These are phyloP conservation scores for Petunia axillaris DNA, from an alignment of 257 asterid genomes.

Conservation along the genomic window DNA sequence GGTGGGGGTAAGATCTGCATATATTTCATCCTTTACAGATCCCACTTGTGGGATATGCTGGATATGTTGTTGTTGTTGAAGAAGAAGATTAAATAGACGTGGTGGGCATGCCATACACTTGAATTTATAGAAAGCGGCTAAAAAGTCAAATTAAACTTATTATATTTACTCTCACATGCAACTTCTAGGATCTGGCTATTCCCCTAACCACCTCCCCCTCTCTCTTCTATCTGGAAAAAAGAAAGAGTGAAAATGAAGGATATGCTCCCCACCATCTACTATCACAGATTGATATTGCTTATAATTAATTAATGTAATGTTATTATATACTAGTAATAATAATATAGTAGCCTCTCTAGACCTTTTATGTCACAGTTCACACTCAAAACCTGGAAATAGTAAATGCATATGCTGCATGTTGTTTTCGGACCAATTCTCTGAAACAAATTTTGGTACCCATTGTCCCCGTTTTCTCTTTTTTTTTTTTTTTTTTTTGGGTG, in stretches of 20 bases:
- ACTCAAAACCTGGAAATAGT: not conserved
- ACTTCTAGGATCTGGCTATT: not conserved
- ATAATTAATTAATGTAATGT: no score
- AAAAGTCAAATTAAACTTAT: conserved; percentile 24
- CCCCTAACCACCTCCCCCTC: no score
- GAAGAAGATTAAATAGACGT: no score
- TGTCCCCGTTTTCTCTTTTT: not conserved
- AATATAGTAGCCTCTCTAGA: no score
- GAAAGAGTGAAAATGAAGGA: not conserved
- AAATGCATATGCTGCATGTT: not conserved
- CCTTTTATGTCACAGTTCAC: conserved; percentile 15
- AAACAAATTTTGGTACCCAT: conserved; percentile 6
- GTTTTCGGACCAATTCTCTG: not conserved
- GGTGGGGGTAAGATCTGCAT: no score
- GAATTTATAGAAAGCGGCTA: not conserved
- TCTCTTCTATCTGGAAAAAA: not conserved
- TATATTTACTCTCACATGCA: not conserved
- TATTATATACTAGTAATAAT: no score
- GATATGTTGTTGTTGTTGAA: no score
- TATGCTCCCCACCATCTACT: conserved; percentile 13
- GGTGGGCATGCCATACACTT: conserved; percentile 16
- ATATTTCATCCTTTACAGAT: no score
- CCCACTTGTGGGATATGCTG: no score
- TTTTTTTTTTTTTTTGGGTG: no score
- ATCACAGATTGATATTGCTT: not conserved